These are phyloP conservation scores for Ampelocalamus luodianensis DNA, from an alignment of 176 grass and related monocot species.

Conservation along the genomic window DNA sequence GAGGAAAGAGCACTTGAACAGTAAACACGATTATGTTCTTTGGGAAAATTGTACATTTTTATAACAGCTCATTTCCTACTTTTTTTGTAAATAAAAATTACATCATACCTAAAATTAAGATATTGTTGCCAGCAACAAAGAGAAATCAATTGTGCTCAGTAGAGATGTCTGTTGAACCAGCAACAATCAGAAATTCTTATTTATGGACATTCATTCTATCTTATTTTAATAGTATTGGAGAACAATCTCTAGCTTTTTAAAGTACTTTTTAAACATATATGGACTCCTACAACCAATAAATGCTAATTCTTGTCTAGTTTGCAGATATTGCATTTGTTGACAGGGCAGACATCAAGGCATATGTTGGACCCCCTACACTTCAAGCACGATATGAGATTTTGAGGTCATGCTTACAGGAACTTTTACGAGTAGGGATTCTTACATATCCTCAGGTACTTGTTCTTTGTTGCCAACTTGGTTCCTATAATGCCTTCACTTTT, in stretches of 20 bases:
- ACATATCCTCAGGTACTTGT: conserved; percentile 58
- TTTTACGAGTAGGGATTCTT: conserved; percentile 86
- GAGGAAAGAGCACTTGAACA: conserved; percentile 2
- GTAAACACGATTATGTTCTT: conserved; percentile 19
- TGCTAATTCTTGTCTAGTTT: conserved; percentile 52
- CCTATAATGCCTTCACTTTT: background rate
- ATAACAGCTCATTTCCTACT: conserved; percentile 2
- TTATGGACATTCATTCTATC: background rate
- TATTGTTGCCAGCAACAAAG: conserved; percentile 28
- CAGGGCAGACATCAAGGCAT: conserved; percentile 99
- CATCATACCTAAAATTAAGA: conserved; percentile 8
- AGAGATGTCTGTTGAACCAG: background rate
- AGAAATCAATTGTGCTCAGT: conserved; percentile 22
- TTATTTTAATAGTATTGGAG: background rate
- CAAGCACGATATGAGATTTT: conserved; percentile 96
- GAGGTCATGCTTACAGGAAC: conserved; percentile 94
- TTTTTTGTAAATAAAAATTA: conserved; percentile 3
- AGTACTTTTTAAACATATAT: background rate
- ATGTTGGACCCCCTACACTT: conserved; percentile 87
- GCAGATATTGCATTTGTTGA: conserved; percentile 98
- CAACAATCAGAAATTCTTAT: background rate
- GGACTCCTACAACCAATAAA: conserved; percentile 23
- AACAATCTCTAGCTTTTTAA: background rate
- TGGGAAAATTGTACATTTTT: conserved; percentile 17
- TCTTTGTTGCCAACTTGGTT: conserved; percentile 27